Evolutionary conservation across 306 rosid species (phyloP), one percentile per base, ranked within the genome.

Genomic region (Pyrus pyrifolia): DNA sequence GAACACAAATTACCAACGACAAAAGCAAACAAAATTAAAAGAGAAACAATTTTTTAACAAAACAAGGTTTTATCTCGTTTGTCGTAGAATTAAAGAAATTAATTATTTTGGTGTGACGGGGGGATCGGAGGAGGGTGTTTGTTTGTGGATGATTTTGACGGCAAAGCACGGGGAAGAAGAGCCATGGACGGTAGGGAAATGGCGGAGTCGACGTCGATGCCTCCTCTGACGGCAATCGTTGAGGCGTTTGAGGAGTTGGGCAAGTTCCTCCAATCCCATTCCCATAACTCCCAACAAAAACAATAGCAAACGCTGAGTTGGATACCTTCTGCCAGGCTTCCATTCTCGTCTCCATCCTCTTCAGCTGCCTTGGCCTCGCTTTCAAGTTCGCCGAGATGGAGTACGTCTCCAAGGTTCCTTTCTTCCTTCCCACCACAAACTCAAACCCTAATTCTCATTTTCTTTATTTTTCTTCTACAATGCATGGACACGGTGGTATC

Each of bases 311-410:
- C 53, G 29, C 76, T 92, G 76, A 86, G 87, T 0, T 92, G 79
- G 90, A 84, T 68, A 71, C 64, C 1, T 87, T 95, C 72, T 95
- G 96, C 55, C 77, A 90, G 2, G 89, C 91, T 27, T 90, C 90
- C 51, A 84, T 91, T 74, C 81, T 74, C 25, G 86, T 92, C 35
- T 89, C 97, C 45, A 78, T 90, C 68, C 98, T 95, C 76, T 92
- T 95, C 66, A 84, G 86, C 68, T 88, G 77, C 73, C 98, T 95
- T 42, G 98, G 98, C 67, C 80, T 92, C 4, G 97, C 98, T 71
- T 95, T 95, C 89, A 95, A 92, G 79, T 95, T 95, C 73, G 98
- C 97, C 40, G 98, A 95, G 89, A 58, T 81, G 81, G 98, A 95
- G 80, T 95, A 89, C 81, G 89, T 88, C 77, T 76, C 97, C 73